These are phyloP conservation scores for Aegilops speltoides DNA, from an alignment of 176 grass and related monocot genomes.

Conservation along the genomic window DNA sequence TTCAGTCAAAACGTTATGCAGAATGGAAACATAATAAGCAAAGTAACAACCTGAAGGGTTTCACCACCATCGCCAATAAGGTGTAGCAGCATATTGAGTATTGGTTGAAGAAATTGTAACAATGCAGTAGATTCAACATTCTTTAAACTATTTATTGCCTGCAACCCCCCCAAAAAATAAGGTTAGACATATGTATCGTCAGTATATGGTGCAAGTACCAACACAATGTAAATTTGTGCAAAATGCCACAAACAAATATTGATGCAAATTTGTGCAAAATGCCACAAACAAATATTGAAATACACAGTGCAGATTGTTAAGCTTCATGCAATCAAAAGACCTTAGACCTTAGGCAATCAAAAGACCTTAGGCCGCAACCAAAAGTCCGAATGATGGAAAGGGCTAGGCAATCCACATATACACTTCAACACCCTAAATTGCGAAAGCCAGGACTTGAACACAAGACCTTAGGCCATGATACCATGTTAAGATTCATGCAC, in stretches of 20 bases:
- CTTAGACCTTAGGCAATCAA: no score
- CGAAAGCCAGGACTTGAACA: no score
- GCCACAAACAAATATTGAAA: constrained; percentile 5
- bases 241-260: constrained; percentile 25
- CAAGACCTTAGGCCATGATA: no score
- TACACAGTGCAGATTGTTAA: not conserved
- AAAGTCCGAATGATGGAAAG: no score
- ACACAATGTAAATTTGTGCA: constrained; percentile 4
- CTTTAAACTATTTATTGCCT: constrained; percentile 99
- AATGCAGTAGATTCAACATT: constrained; percentile 92
- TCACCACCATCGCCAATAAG: constrained; percentile 99
- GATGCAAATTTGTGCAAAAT: constrained; percentile 7
- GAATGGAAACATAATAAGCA: constrained; percentile 30
- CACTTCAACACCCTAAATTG: no score
- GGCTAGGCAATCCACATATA: no score
- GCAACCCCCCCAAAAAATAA: constrained; percentile 17
- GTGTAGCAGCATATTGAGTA: constrained; percentile 98
- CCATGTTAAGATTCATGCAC: no score
- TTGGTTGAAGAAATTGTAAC: constrained; percentile 92
- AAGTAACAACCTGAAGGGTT: constrained; percentile 90
- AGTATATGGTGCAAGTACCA: constrained; percentile 10
- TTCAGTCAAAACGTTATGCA: not conserved
- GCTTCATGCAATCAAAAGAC: no score
- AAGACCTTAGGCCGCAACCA: no score
- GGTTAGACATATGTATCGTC: not conserved